These are phyloP conservation scores for Cladorrhinum sp. DNA, from an alignment of 2,329 filamentous ascomycete genomes.

Conservation along the genomic window DNA sequence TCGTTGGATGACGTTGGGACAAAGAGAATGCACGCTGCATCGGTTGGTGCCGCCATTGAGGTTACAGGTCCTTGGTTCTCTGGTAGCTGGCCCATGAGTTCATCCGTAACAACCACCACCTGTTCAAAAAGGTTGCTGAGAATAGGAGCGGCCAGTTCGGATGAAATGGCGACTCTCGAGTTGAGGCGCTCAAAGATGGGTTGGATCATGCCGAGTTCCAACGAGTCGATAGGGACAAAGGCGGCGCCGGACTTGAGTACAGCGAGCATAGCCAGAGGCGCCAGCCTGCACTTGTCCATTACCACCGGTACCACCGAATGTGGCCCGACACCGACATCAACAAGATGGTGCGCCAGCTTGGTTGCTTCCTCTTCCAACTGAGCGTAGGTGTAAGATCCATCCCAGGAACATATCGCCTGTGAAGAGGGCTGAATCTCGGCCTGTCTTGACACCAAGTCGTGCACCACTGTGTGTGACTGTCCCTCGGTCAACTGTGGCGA, in stretches of 20 bases:
- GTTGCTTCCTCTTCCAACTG: slow-evolving; percentile 39
- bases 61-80: slow-evolving; percentile 25
- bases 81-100: slow-evolving; percentile 24
- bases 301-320: slow-evolving; percentile 62
- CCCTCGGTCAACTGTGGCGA: slow-evolving; percentile 38
- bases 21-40: slow-evolving; percentile 60
- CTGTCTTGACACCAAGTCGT: slow-evolving; percentile 44
- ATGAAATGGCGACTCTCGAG: slow-evolving; percentile 44
- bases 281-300: slow-evolving; percentile 66
- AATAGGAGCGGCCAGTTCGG: slow-evolving; percentile 41
- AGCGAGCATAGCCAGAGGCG: slow-evolving; percentile 68
- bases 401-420: slow-evolving; percentile 43
- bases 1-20: slow-evolving; percentile 55
- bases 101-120: slow-evolving; percentile 34
- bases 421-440: slow-evolving; percentile 39
- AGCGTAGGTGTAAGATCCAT: slow-evolving; percentile 43
- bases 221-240: slow-evolving; percentile 49
- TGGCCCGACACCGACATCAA: slow-evolving; percentile 47
- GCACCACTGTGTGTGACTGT: slow-evolving; percentile 41
- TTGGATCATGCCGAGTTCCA: slow-evolving; percentile 41
- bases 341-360: slow-evolving; percentile 44
- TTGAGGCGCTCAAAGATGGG: slow-evolving; percentile 44
- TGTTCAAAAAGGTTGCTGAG: slow-evolving; percentile 40
- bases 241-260: slow-evolving; percentile 58
- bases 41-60: slow-evolving; percentile 36